Evolutionary conservation across 805 yeast genomes (phyloP).

Genomic region (Ogataea dorogensis): DNA sequence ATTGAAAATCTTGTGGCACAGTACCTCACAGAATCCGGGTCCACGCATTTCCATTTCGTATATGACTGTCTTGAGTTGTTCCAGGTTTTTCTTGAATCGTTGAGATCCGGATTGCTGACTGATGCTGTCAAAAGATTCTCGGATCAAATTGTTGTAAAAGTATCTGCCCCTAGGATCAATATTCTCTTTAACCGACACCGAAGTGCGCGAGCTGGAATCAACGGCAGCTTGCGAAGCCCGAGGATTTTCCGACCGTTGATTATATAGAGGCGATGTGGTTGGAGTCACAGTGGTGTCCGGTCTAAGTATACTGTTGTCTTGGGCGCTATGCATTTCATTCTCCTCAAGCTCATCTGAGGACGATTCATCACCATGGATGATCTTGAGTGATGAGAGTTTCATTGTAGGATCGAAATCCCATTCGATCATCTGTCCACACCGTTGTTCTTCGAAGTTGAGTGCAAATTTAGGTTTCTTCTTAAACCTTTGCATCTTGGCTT

Average conservation of each 20-base stretch:
- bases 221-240: too few species aligned
- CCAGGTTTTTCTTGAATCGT: conserved; percentile 16
- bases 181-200: conserved; percentile 16
- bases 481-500: conserved; percentile 34
- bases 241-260: conserved; percentile 15
- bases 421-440: conserved; percentile 26
- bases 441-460: conserved; percentile 25
- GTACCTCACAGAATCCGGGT: conserved; percentile 20
- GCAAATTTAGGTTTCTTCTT: conserved; percentile 41
- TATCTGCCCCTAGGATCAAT: conserved; percentile 17
- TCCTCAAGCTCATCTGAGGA: conserved; percentile 11
- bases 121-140: conserved; percentile 18
- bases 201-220: too few species aligned
- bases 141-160: conserved; percentile 16
- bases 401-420: conserved; percentile 27
- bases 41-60: conserved; percentile 18
- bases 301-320: conserved; percentile 15
- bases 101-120: conserved; percentile 15
- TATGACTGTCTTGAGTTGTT: conserved; percentile 17
- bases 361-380: conserved; percentile 1
- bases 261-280: conserved; percentile 19
- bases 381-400: conserved; percentile 5
- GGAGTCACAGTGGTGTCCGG: conserved; percentile 20
- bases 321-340: conserved; percentile 16
- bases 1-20: conserved; percentile 17